Evolutionary conservation across 257 asterid genomes (phyloP), one percentile per base, ranked within the genome.

Genomic region (Echium plantagineum): DNA sequence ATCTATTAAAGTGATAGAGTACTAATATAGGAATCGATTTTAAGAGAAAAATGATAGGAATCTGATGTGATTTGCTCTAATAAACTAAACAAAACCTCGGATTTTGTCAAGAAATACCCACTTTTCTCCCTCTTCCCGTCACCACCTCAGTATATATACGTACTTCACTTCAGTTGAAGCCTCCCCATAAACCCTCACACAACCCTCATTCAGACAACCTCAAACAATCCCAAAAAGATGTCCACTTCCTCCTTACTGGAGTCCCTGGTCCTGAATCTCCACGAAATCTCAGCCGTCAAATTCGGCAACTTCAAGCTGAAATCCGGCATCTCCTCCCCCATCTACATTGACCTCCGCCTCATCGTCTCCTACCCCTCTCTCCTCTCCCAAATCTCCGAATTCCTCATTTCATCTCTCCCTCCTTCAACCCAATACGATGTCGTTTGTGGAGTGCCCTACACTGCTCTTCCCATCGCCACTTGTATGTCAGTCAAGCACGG

Each of bases 401-500:
- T 89, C 57, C 83, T 91, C 64, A 58, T 74, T 32, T 64, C 80
- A 51, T 69, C 80, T 54, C 80, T 91, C 63, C 96, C 95, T 19
- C 55, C 90, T 5, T 69, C 90, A 63, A 56, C 81, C 47, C 69
- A 51, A 0, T 91, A 85, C 66, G 94, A 91, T 72, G 79, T 85
- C 66, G 81, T 91, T 2, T 91, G 98, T 61, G 98, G 96, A 32
- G 98, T 91, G 0, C 96, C 98, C 20, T 91, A 91, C 83, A 85
- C 98, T 22, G 98, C 98, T 15, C 84, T 91, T 24, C 98, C 96
- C 52, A 91, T 91, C 15, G 96, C 98, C 61, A 85, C 98, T 60
- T 79, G 93, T 76, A 70, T 91, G 17, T 91, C 98, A 9, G 64
- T 78, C 35, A 46, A 80, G 0, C 64, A 82, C 12, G 65, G 86